These are phyloP conservation scores for Durotheca rogersii DNA, from an alignment of 495 filamentous ascomycete genomes.

Conservation along the genomic window DNA sequence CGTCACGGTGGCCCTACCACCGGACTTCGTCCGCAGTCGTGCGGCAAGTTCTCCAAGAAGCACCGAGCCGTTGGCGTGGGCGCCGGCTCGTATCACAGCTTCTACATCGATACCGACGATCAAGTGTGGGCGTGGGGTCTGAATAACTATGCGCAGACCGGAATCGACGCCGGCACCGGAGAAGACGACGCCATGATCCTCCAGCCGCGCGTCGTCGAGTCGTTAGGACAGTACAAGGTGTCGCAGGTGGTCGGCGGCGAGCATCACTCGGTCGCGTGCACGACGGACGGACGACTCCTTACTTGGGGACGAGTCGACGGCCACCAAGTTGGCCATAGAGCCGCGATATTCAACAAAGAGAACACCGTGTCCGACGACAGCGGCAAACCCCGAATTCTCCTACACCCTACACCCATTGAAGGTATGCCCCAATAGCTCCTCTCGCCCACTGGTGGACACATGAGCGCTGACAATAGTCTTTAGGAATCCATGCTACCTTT, in stretches of 20 bases:
- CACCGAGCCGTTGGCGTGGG: constrained; percentile 55
- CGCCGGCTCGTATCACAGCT: constrained; percentile 64
- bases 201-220: constrained; percentile 44
- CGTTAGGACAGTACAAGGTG: constrained; percentile 56
- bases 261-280: constrained; percentile 61
- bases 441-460: background rate
- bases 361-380: constrained; percentile 60
- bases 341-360: constrained; percentile 48
- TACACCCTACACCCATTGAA: constrained; percentile 50
- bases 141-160: constrained; percentile 81
- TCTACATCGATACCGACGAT: constrained; percentile 70
- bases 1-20: constrained; percentile 59
- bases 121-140: constrained; percentile 79
- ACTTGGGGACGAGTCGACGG: constrained; percentile 66
- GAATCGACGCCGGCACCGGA: constrained; percentile 67
- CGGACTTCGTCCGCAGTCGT: constrained; percentile 60
- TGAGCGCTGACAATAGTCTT: constrained; percentile 14
- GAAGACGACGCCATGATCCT: constrained; percentile 53
- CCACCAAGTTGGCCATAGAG: constrained; percentile 55
- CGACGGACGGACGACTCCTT: constrained; percentile 57
- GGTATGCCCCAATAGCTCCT: constrained; percentile 21
- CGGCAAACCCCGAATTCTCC: constrained; percentile 57
- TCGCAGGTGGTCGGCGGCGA: constrained; percentile 61
- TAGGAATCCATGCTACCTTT: constrained; percentile 28
- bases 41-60: constrained; percentile 62